Evolutionary conservation across 2,329 filamentous ascomycete genomes (phyloP).

Genomic region (Gaeumannomyces sp.): DNA sequence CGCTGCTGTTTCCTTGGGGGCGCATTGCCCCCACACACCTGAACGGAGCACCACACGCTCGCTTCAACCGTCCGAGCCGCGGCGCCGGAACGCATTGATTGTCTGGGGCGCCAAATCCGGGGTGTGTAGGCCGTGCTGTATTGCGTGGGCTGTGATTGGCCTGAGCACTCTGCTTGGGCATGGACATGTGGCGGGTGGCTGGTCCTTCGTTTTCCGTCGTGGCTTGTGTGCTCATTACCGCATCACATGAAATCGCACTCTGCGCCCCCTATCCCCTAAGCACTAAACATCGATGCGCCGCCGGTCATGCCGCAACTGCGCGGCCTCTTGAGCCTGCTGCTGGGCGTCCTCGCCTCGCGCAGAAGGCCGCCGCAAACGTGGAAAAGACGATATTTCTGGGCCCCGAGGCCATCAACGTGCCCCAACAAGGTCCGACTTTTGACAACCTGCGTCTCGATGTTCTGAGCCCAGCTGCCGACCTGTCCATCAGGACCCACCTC

Average conservation of each 20-base stretch:
- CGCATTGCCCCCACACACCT: neutral
- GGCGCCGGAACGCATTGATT: constrained; percentile 15
- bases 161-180: neutral
- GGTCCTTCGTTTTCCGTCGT: too few relatives aligned
- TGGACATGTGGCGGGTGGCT: constrained; percentile 3
- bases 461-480: constrained; percentile 46
- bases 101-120: constrained; percentile 8
- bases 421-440: constrained; percentile 48
- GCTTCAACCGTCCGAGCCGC: neutral
- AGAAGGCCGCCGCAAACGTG: constrained; percentile 57
- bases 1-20: too few relatives aligned
- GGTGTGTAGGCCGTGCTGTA: neutral
- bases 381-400: constrained; percentile 88
- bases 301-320: neutral
- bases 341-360: constrained; percentile 14
- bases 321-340: constrained; percentile 3
- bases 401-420: constrained; percentile 51
- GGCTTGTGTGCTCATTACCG: neutral
- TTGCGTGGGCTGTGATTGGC: neutral
- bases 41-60: neutral
- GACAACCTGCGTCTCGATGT: constrained; percentile 56
- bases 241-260: neutral
- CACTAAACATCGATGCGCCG: neutral
- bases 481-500: constrained; percentile 56
- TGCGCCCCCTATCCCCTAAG: neutral